Base-by-base conservation (phyloP, 192 early-diverging fungal genomes). In the Umbelopsis vinacea region DNA sequence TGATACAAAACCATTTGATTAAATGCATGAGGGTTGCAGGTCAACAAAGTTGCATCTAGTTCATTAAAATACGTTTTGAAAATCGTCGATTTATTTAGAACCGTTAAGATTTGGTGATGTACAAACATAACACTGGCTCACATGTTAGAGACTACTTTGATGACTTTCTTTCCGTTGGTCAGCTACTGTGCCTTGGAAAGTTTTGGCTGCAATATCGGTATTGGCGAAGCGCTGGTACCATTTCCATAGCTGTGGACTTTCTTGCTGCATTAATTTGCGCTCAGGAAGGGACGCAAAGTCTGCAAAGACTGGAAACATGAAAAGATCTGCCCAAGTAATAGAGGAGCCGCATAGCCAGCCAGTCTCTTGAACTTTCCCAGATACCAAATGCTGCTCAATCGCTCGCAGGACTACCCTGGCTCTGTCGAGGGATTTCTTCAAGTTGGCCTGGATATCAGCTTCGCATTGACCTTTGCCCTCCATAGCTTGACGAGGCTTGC, bases 271-370 rank as follows among this genome's bases (percentile, higher is more conserved):
- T 2, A 63, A 38, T 33, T 46, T 19, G 2, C 46, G 26, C 24
- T 78, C 76, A 3, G 76, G 76, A 37, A 75, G 8, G 21, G 69
- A 45, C 15, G 71, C 77, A 4, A 78, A 37, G 68, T 77, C 76
- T 14, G 76, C 72, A 21, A 78, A 68, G 24, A 67, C 45, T 7
- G 80, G 80, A 29, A 74, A 81, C 67, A 81, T 35, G 19, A 71
- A 78, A 26, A 75, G 52, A 57, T 81, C 80, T 17, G 80, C 80
- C 80, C 80, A 81, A 38, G 80, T 74, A 37, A 81, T 33, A 19
- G 52, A 35, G 4, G 70, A 45, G 2, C 80, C 80, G 19, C 71
- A 74, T 4, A 81, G 26, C 47, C 55, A 81, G 4, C 45, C 24
- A 22, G 33, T 38, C 5, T 67, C 15, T 12, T 19, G 29, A 14